A percentile compares a stretch with the other conserved stretches of the same genome.
phyloP scores from a whole-genome alignment of 2,329 filamentous ascomycete genomes.

The Raffaelea ambrosiae region DNA sequence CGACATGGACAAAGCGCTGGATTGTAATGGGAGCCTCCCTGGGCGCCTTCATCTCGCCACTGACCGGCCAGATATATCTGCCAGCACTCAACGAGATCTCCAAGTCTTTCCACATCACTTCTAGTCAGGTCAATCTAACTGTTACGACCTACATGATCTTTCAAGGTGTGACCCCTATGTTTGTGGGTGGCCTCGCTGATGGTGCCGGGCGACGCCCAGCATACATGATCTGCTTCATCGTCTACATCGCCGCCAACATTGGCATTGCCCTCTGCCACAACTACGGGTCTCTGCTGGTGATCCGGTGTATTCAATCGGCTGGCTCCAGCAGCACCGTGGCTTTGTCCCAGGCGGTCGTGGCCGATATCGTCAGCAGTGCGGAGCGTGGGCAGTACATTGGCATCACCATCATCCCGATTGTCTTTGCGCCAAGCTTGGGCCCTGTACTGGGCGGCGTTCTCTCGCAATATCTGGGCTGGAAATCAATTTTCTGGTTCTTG shows the following conservation, averaged over 20 bases:
- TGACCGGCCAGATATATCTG: slow-evolving; percentile 44
- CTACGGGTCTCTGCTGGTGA: slow-evolving; percentile 41
- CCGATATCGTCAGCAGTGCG: slow-evolving; percentile 52
- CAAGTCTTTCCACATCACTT: slow-evolving; percentile 27
- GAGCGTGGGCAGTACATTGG: slow-evolving; percentile 54
- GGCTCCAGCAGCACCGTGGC: slow-evolving; percentile 53
- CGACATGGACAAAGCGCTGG: slow-evolving; percentile 27
- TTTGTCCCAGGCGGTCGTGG: slow-evolving; percentile 48
- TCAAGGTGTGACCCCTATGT: slow-evolving; percentile 50
- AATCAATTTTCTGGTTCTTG: slow-evolving; percentile 55
- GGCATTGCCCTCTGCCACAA: slow-evolving; percentile 39
- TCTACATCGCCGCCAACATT: slow-evolving; percentile 45
- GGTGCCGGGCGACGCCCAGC: slow-evolving; percentile 41
- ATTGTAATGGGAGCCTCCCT: slow-evolving; percentile 28
- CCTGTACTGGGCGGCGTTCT: slow-evolving; percentile 53
- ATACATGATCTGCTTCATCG: slow-evolving; percentile 41
- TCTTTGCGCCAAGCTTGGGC: slow-evolving; percentile 40
- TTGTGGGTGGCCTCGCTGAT: slow-evolving; percentile 48
- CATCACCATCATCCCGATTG: slow-evolving; percentile 35
- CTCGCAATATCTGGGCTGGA: slow-evolving; percentile 48
- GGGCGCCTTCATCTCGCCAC: slow-evolving; percentile 33
- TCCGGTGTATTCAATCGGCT: slow-evolving; percentile 48
- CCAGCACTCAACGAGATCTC: slow-evolving; percentile 41
- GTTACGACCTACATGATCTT: slow-evolving; percentile 51
- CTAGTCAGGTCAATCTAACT: slow-evolving; percentile 36